phyloP scores from a whole-genome alignment of 768 basidiomycete species.

The Amanita polypyramis region DNA sequence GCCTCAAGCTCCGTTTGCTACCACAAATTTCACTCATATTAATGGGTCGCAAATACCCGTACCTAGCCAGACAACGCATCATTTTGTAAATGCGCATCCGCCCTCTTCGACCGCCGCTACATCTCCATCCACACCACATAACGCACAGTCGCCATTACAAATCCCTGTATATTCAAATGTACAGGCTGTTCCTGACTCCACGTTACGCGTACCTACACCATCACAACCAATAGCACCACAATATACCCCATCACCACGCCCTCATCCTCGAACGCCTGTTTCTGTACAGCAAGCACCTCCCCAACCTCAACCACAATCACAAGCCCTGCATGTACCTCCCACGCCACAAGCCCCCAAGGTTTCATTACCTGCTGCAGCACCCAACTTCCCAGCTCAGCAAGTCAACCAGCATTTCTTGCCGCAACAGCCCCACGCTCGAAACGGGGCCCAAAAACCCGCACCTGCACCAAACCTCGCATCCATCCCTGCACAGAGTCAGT shows the following conservation, averaged over 20 bases:
- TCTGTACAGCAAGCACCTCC: slow-evolving; percentile 12
- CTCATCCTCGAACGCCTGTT: slow-evolving; percentile 15
- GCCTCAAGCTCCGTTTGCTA: slow-evolving; percentile 18
- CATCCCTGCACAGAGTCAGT: slow-evolving; percentile 1
- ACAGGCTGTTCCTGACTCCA: background rate
- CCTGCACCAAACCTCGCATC: slow-evolving; percentile 1
- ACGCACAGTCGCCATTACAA: slow-evolving; percentile 12
- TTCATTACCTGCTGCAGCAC: slow-evolving; percentile 6
- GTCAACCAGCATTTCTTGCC: slow-evolving; percentile 9
- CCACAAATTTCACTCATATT: slow-evolving; percentile 16
- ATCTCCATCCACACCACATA: slow-evolving; percentile 12
- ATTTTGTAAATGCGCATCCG: slow-evolving; percentile 25
- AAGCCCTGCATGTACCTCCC: background rate
- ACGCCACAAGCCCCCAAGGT: slow-evolving; percentile 3
- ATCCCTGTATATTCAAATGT: slow-evolving; percentile 1
- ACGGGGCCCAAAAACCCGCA: slow-evolving; percentile 5
- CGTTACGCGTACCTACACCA: slow-evolving; percentile 3
- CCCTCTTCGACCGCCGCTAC: slow-evolving; percentile 19
- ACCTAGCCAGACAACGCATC: slow-evolving; percentile 19
- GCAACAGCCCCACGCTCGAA: background rate
- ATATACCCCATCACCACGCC: slow-evolving; percentile 11
- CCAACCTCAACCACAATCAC: slow-evolving; percentile 11
- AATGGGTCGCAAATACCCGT: slow-evolving; percentile 26
- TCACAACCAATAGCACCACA: background rate
- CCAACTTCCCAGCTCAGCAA: slow-evolving; percentile 6